A percentile compares a stretch with the other conserved stretches of the same genome.
These are phyloP conservation scores for Piloderma croceum DNA, from an alignment of 768 basidiomycete genomes.

Conservation along the genomic window DNA sequence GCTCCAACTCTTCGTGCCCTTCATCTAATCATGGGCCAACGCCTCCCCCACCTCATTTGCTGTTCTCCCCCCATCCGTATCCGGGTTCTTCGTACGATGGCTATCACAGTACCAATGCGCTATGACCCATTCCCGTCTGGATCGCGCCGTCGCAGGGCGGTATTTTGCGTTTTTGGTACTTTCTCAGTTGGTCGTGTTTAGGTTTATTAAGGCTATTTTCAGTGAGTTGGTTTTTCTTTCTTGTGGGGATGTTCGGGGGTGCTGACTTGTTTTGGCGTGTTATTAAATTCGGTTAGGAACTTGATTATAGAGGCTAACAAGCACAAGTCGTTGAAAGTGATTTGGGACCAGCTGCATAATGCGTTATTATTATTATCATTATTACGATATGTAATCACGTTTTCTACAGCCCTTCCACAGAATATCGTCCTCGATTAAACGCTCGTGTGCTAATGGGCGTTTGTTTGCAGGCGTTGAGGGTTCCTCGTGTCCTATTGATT, in stretches of 20 bases:
- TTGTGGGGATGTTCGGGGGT: no score
- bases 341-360: constrained; percentile 44
- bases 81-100: constrained; percentile 84
- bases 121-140: constrained; percentile 70
- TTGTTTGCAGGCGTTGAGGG: constrained; percentile 92
- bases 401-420: constrained; percentile 52
- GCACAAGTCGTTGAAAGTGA: constrained; percentile 39
- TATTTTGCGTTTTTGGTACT: constrained; percentile 94
- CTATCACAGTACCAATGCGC: constrained; percentile 47
- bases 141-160: constrained; percentile 86
- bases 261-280: no score
- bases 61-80: constrained; percentile 86
- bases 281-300: no score
- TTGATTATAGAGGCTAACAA: no score
- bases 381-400: constrained; percentile 1
- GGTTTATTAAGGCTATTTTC: constrained; percentile 83
- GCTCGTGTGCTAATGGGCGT: constrained; percentile 89
- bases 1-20: constrained; percentile 64
- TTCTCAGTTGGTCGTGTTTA: constrained; percentile 92
- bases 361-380: neutral
- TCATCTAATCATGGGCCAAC: constrained; percentile 67
- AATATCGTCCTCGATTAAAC: constrained; percentile 85
- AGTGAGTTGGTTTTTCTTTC: constrained; percentile 40
- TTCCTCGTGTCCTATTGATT: constrained; percentile 60
- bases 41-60: constrained; percentile 70